Evolutionary conservation across 2,329 filamentous ascomycete species (phyloP), one percentile per base, ranked within the genome.

Genomic region (Cladosporium sp.): DNA sequence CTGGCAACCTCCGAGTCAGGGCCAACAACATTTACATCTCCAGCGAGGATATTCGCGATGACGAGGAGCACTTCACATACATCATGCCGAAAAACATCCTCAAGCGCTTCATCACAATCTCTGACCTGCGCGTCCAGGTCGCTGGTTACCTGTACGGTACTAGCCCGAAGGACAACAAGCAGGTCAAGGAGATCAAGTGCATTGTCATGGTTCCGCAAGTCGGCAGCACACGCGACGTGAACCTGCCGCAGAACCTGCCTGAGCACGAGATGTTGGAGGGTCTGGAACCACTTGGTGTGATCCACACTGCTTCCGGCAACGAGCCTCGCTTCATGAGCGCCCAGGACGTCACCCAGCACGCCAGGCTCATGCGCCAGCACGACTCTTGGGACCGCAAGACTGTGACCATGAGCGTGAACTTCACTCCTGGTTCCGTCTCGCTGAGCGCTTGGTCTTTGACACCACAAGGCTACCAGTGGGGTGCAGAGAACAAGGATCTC

Each of bases 1-100:
- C 95, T 2, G 96, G 93, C 28, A 99, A 99, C 78, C 82, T 99
- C 69, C 90, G 94, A 55, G 97, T 93, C 57, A 86, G 95, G 70
- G 88, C 95, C 59, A 99, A 98, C 85, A 97, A 99, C 80, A 97
- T 99, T 74, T 99, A 98, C 79, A 96, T 99, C 72, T 97, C 95
- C 8, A 95, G 93, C 0, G 93, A 97, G 63, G 95, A 98, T 76
- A 91, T 94, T 70, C 91, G 93, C 63, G 87, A 95, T 69, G 93
- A 97, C 67, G 93, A 97, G 67, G 92, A 93, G 46, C 86, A 89
- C 73, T 90, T 91, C 75, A 99, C 94, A 0, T 99, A 98, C 74
- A 91, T 99, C 74, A 97, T 99, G 92, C 95, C 95, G 0, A 99
- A 98, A 86, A 99, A 99, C 78, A 90, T 99, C 58, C 86, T 99